These are phyloP conservation scores for Globisporangium okanoganense DNA, from an alignment of 352 stramenopile genomes.

Conservation along the genomic window DNA sequence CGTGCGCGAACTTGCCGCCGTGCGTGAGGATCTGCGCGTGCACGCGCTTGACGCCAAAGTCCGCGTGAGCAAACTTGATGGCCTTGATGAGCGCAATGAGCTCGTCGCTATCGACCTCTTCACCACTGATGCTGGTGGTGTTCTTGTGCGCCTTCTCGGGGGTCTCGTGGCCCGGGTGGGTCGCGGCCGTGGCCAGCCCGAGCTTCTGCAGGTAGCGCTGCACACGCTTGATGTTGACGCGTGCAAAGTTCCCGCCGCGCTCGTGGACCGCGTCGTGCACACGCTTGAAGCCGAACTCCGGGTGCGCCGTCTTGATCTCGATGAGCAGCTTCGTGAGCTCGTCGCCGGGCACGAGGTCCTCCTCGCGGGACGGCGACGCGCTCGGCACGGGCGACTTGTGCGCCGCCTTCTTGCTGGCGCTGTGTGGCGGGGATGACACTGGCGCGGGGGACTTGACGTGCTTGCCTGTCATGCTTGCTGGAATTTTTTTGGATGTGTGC, in stretches of 20 bases:
- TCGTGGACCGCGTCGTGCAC: slow-evolving; percentile 27
- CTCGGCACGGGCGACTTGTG: slow-evolving; percentile 1
- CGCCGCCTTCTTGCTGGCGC: slow-evolving; percentile 4
- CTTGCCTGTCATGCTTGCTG: slow-evolving; percentile 3
- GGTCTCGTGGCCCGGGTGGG: slow-evolving; percentile 16
- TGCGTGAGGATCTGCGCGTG: slow-evolving; percentile 74
- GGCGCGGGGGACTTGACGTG: slow-evolving; percentile 11
- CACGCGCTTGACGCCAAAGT: slow-evolving; percentile 81
- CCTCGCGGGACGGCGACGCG: slow-evolving; percentile 8
- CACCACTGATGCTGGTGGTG: no score
- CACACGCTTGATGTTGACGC: slow-evolving; percentile 28
- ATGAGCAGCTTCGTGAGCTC: slow-evolving; percentile 32
- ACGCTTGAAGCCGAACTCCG: slow-evolving; percentile 32
- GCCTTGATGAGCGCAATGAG: slow-evolving; percentile 83
- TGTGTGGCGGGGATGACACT: slow-evolving; percentile 1
- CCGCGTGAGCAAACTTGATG: slow-evolving; percentile 83
- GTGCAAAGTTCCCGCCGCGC: slow-evolving; percentile 29
- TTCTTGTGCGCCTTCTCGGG: slow-evolving; percentile 23
- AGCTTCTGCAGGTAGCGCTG: slow-evolving; percentile 37
- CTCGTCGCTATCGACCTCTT: slow-evolving; percentile 60
- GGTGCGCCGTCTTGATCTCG: slow-evolving; percentile 39
- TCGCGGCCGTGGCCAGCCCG: slow-evolving; percentile 8
- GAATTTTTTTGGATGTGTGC: background rate
- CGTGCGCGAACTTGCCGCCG: slow-evolving; percentile 69
- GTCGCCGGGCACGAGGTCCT: slow-evolving; percentile 21